Evolutionary conservation across 2,329 filamentous ascomycete species (phyloP), one percentile per base, ranked within the genome.

Genomic region (Trichophyton simii): DNA sequence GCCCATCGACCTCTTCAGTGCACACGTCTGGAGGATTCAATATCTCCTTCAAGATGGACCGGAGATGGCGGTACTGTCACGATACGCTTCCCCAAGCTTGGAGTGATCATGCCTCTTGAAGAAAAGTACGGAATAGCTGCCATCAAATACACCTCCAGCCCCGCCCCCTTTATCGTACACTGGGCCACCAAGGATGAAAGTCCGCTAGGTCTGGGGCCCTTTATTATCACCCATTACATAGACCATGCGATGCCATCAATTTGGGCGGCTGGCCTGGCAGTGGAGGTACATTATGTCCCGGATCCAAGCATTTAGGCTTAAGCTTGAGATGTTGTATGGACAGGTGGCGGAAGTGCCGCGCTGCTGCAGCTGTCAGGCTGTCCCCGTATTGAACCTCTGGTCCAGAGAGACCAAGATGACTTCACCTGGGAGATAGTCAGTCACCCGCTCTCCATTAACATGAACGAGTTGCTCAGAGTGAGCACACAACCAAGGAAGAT

Each of bases 391-490:
- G 77, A 76, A 5, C 73, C 71, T 15, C 66, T 79, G 0, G 58
- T 63, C 25, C 64, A 75, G 58, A 57, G 63, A 0, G 63, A 66
- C 28, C 28, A 31, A 31, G 6, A 31, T 2, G 50, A 65, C 63
- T 66, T 67, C 4, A 64, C 28, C 2, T 72, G 69, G 66, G 65
- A 64, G 50, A 70, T 75, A 1, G 62, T 46, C 7, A 65, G 66
- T 20, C 68, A 74, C 15, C 76, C 76, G 1, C 60, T 79, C 1
- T 75, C 73, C 1, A 67, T 72, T 0, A 76, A 76, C 59, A 78
- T 80, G 75, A 78, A 72, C 60, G 70, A 77, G 65, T 66, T 72
- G 8, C 66, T 72, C 11, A 64, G 62, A 34, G 38, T 69, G 1
- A 70, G 69, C 4, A 62, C 4, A 62, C 48, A 28, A 28, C 5